Base-by-base conservation (phyloP, 352 stramenopile species). In the Phytophthora melonis region DNA sequence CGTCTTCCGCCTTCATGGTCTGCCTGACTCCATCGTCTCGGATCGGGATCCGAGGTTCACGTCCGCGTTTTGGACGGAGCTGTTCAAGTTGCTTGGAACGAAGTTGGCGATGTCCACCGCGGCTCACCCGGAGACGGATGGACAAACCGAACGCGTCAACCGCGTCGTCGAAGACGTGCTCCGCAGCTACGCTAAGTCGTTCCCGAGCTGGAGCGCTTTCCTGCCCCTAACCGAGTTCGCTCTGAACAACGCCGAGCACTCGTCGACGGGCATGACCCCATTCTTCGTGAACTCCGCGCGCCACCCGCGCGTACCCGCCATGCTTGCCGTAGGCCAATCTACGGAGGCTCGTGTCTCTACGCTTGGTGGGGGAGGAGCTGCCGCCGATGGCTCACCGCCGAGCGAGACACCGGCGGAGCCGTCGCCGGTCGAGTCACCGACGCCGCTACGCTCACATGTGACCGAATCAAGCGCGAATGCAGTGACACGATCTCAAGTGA, bases 131-230 rank as follows among this genome's bases (percentile, higher is more conserved):
- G n/a, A 54, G 11, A 30, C 47, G 47, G 47, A 54, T n/a, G 47
- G 47, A 30, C 47, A 54, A 16, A 54, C 27, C 19, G 47, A 54
- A 18, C 47, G 47, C 19, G 47, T 54, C n/a, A 54, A 54, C 19
- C n/a, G 36, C 36, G 36, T 43, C 47, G 47, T 30, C 13, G 36
- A 43, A 43, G 36, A 54, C 47, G 18, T 54, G 47, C 47, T 54
- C 13, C 18, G 11, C n/a, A 41, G 23, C 41, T 49, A 49, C 41
- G 41, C 41, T 11, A 49, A 9, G 3, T 49, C 41, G 16, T 49
- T 49, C 41, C 16, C 41, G 13, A 19, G 41, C 16, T 49, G 41
- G 16, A 49, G 41, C 41, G 11, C 41, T 7, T 49, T 49, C 16
- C 6, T 49, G 41, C 41, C 41, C 11, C 11, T 49, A 13, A 19